These are phyloP conservation scores for Mesotaenium endlicherianum DNA, from an alignment of 139 green algal species.

Conservation along the genomic window DNA sequence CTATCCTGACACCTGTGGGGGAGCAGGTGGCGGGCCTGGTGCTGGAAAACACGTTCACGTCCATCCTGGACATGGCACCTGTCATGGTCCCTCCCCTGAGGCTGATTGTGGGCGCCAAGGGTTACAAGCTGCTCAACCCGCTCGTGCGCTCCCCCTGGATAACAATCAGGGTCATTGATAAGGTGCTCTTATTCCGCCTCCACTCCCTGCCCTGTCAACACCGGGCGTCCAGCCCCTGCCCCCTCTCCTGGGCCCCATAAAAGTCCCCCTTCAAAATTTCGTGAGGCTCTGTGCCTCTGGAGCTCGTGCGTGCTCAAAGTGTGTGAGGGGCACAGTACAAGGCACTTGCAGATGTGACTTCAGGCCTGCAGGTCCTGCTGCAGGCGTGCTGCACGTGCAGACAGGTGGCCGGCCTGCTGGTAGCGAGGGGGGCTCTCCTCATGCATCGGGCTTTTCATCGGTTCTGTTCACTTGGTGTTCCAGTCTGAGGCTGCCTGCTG, in stretches of 20 bases:
- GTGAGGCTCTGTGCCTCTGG: too few species aligned
- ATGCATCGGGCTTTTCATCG: too few species aligned
- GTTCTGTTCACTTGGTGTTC: too few species aligned
- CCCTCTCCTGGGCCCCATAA: background rate
- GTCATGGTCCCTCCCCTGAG: slow-evolving; percentile 52
- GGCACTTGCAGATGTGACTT: too few species aligned
- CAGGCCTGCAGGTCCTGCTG: too few species aligned
- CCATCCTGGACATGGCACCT: slow-evolving; percentile 56
- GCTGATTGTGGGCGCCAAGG: slow-evolving; percentile 38
- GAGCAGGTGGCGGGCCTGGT: slow-evolving; percentile 39
- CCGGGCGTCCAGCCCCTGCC: background rate
- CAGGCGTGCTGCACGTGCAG: too few species aligned
- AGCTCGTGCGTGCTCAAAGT: too few species aligned
- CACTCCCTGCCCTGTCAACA: background rate
- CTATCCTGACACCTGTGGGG: too few species aligned
- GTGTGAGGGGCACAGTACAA: too few species aligned
- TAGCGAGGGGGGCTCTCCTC: too few species aligned
- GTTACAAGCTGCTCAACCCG: slow-evolving; percentile 69
- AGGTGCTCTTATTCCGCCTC: background rate
- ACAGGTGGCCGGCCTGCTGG: too few species aligned
- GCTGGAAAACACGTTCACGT: slow-evolving; percentile 62
- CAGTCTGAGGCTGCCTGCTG: too few species aligned
- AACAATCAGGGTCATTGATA: slow-evolving; percentile 60
- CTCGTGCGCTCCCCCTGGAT: slow-evolving; percentile 86
- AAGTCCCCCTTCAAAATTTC: background rate